Percentiles rank a stretch among this genome's conserved stretches.
phyloP scores from a whole-genome alignment of 805 yeast genomes.

The Monosporozyma servazzii region DNA sequence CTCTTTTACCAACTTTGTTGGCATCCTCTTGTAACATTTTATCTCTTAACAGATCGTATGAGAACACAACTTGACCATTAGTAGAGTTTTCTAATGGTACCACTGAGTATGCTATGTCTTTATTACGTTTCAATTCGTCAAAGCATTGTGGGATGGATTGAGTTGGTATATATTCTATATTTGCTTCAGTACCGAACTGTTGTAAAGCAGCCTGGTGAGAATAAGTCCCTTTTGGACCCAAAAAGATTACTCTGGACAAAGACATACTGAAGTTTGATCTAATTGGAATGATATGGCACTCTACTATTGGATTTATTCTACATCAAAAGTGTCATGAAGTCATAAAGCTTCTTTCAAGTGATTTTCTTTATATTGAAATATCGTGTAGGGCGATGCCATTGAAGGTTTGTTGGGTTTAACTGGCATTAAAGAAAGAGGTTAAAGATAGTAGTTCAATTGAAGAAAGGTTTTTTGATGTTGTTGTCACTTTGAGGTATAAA shows the following conservation, averaged over 20 bases:
- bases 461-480: too few relatives aligned
- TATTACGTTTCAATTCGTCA: conserved; percentile 32
- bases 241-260: conserved; percentile 48
- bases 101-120: conserved; percentile 54
- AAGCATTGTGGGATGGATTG: conserved; percentile 55
- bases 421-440: too few relatives aligned
- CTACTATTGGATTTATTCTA: not conserved
- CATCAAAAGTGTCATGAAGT: too few relatives aligned
- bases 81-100: conserved; percentile 93
- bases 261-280: not conserved
- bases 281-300: not conserved
- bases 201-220: conserved; percentile 75
- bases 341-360: too few relatives aligned
- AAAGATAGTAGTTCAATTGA: too few relatives aligned
- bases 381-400: too few relatives aligned
- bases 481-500: too few relatives aligned
- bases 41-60: conserved; percentile 74
- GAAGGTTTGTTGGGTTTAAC: too few relatives aligned
- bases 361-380: too few relatives aligned
- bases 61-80: conserved; percentile 84
- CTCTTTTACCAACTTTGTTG: conserved; percentile 7
- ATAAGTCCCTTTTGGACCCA: conserved; percentile 91
- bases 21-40: conserved; percentile 30
- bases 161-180: conserved; percentile 22
- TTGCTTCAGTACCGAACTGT: conserved; percentile 32